Percentiles rank a stretch among this genome's conserved stretches.
phyloP scores from a whole-genome alignment of 257 asterid genomes.

The Gardenia jasminoides region DNA sequence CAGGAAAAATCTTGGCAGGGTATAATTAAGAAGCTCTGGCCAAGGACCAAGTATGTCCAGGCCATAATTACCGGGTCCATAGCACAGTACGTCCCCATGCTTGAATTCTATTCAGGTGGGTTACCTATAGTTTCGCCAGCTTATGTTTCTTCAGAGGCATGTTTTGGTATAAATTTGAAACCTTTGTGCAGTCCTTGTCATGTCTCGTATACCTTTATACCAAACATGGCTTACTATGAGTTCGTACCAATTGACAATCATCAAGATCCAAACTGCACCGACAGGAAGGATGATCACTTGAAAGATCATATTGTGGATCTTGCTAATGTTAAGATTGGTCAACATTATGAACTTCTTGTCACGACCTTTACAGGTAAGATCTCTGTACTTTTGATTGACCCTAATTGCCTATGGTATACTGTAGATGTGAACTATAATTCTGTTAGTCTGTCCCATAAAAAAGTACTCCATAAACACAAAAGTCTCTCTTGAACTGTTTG shows the following conservation, averaged over 20 bases:
- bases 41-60: neutral
- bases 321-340: neutral
- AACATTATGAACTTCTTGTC: neutral
- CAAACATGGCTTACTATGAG: neutral
- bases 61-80: neutral
- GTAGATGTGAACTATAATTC: too few species aligned
- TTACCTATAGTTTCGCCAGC: neutral
- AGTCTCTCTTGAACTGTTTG: too few species aligned
- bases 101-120: neutral
- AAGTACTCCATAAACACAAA: too few species aligned
- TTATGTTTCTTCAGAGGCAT: neutral
- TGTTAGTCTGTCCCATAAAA: too few species aligned
- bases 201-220: neutral
- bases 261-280: neutral
- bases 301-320: neutral
- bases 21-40: slow-evolving; percentile 7
- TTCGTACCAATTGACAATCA: neutral
- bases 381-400: too few species aligned
- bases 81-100: neutral
- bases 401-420: too few species aligned
- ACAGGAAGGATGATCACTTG: too few species aligned
- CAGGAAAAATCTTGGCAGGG: slow-evolving; percentile 4
- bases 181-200: neutral
- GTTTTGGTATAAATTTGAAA: neutral
- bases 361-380: neutral